phyloP scores from a whole-genome alignment of 176 grass and related monocot species.

The Triticum monococcum region DNA sequence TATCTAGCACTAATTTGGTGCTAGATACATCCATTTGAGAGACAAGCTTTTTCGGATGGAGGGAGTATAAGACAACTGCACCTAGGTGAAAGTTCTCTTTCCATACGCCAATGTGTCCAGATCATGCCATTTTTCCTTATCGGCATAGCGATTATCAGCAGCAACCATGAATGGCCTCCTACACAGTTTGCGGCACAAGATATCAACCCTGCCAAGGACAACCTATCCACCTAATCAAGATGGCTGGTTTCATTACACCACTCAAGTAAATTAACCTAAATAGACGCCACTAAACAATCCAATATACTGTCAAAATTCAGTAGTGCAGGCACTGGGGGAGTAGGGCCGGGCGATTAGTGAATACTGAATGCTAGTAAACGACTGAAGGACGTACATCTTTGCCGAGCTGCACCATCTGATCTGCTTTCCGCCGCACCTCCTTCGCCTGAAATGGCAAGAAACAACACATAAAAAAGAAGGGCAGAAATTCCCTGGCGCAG shows the following conservation, averaged over 20 bases:
- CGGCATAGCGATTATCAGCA: not conserved
- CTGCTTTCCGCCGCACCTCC: conserved; percentile 79
- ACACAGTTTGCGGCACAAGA: not conserved
- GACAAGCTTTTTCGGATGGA: no score
- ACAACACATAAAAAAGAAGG: not conserved
- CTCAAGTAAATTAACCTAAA: not conserved
- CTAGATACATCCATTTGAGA: no score
- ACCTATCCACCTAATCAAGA: not conserved
- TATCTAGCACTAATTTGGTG: no score
- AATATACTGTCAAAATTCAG: not conserved
- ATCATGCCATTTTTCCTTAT: not conserved
- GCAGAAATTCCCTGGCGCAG: not conserved
- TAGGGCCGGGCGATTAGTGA: not conserved
- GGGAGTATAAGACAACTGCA: not conserved
- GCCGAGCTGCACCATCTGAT: conserved; percentile 97
- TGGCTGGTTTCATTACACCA: not conserved
- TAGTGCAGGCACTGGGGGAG: not conserved
- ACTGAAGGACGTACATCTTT: conserved; percentile 52
- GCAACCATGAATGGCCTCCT: not conserved
- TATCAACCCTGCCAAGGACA: not conserved
- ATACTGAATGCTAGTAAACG: not conserved
- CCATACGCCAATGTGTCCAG: not conserved
- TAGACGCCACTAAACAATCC: not conserved
- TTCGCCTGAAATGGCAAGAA: conserved; percentile 60
- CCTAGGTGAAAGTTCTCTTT: not conserved